Evolutionary conservation across 1,284 basidiomycete genomes (phyloP), one percentile per base, ranked within the genome.

Genomic region (Tilletia indica): DNA sequence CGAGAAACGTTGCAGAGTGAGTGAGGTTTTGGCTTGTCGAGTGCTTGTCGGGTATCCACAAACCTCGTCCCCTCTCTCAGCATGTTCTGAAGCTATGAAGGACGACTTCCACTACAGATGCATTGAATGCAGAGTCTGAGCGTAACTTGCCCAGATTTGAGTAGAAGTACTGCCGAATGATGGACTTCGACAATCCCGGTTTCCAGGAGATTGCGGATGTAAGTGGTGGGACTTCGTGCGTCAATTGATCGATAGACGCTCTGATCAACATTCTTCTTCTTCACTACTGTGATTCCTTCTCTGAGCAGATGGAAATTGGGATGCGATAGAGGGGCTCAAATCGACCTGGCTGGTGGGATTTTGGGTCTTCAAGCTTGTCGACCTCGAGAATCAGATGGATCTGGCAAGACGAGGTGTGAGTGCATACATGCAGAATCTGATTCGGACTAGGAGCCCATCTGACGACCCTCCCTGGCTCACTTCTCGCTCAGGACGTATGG

Each of bases 371-470:
- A 70, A 54, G 45, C 69, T 56, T 8, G 69, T 70, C 2, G 69
- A 70, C 38, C 69, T 70, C 12, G 56, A 70, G 54, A 70, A 70
- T 54, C 69, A 64, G 12, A 31, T 21, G 8, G 69, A 70, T 38
- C 56, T 56, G 6, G 25, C 69, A 38, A 34, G 69, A 19, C 48
- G 69, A 42, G 69, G 69, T 9, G 68, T 69, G 36, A 47, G 67
- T n/a, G 25, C 25, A 31, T 31, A 31, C 25, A 31, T 31, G 25
- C 25, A 31, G 25, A 31, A 31, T 31, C 25, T 31, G 25, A 31
- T 31, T 31, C 25, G 25, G 25, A 31, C 25, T 31, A 31, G 25
- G 25, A 31, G 2, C 25, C 25, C 25, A 31, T 1, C 25, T 31
- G 25, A 31, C 25, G 25, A 31, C 42, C 3, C 42, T 45, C 42